Base-by-base conservation (phyloP, 306 rosid genomes). In the Gastrolobium bilobum region DNA sequence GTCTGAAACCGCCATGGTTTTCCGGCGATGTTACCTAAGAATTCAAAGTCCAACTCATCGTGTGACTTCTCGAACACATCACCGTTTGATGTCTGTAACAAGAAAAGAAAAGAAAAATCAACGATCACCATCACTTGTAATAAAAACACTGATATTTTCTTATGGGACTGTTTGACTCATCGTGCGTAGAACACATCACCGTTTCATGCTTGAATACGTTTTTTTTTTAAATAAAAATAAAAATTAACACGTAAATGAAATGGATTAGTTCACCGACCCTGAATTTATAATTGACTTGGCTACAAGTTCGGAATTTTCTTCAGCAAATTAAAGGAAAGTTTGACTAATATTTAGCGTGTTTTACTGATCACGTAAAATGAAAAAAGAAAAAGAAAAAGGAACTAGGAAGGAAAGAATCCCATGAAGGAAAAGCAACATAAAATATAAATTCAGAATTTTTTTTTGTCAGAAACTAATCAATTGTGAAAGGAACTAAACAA, bases 1-100 rank as follows among this genome's bases (percentile, higher is more conserved):
- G 99, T 95, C 84, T 95, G 99, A 66, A 95, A 95, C 82, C 94
- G 75, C 99, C 99, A 95, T 11, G 99, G 96, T 78, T 95, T 90
- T 30, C 98, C 94, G 15, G 80, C 89, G 0, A 88, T 35, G 82
- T 93, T 95, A 1, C 99, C 99, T 54, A 95, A 68, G 75, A 95
- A 95, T 82, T 95, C 99, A 30, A 95, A 93, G 87, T 95, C 99
- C 80, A 95, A 77, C 73, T 95, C 99, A 33, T 95, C 99, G 77
- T 95, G 99, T 7, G 65, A 72, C 82, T 95, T 95, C 88, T 91
- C 90, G 31, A 91, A 95, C 46, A 91, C 91, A 47, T 91, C 98
- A 3, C 91, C 98, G 84, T 95, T 95, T 13, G 99, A 93, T 56
- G 96, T 91, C 99, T 95, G 88, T 61, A 34, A 7, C 37, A 48